Conservation (phyloP, 192 early-diverging fungal species). For the Oehlia diaphana region DNA sequence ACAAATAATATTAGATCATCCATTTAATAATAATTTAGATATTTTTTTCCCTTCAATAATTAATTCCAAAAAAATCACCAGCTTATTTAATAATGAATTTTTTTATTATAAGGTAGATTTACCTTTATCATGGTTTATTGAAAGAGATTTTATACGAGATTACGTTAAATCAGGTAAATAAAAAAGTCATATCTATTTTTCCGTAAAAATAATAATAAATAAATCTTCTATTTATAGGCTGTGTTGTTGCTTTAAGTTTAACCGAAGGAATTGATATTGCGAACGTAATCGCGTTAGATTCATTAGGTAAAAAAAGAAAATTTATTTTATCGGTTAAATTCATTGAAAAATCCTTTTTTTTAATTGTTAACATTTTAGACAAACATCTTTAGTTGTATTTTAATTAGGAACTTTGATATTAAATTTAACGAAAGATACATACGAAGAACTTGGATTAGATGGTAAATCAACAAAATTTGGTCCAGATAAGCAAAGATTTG, state of each 20-base stretch:
- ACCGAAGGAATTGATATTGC: slow-evolving; percentile 28
- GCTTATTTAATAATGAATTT: background rate
- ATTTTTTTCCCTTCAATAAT: slow-evolving; percentile 18
- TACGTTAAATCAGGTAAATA: slow-evolving; percentile 9
- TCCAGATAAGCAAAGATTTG: slow-evolving; percentile 36
- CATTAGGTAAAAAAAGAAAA: slow-evolving; percentile 14
- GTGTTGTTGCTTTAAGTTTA: slow-evolving; percentile 18
- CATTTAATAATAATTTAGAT: slow-evolving; percentile 39
- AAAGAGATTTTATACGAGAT: slow-evolving; percentile 8
- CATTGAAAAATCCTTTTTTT: background rate
- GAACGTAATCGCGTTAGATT: slow-evolving; percentile 18
- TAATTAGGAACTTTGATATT: slow-evolving; percentile 44
- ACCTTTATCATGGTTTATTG: slow-evolving; percentile 25
- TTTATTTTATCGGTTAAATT: background rate
- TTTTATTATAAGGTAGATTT: slow-evolving; percentile 20
- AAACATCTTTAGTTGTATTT: background rate
- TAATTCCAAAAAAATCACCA: background rate
- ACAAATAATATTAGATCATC: slow-evolving; percentile 34
- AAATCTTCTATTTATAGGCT: background rate
- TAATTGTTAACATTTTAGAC: background rate
- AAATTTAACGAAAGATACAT: slow-evolving; percentile 46
- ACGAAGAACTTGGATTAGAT: slow-evolving; percentile 43
- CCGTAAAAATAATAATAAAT: too few species aligned
- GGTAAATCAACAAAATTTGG: slow-evolving; percentile 40
- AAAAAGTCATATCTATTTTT: background rate